Base-by-base conservation (phyloP, 1,139 yeast species). In the Nematodospora anomalae region DNA sequence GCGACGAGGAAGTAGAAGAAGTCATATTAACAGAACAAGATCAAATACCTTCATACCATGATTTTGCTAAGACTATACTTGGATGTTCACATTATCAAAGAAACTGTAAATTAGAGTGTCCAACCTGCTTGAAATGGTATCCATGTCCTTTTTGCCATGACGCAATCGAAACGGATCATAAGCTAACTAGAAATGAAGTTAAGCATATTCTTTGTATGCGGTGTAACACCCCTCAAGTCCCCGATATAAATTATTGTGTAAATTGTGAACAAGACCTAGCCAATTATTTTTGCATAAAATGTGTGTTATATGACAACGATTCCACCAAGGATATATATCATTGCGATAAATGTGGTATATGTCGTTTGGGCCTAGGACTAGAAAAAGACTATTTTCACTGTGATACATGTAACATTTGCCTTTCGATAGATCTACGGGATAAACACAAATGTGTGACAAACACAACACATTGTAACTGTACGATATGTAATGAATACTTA, bases 311-410 rank as follows among this genome's bases (percentile, higher is more conserved):
- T 69, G 96, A 87, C 54, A 84, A 88, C 53, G 96, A 88, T 52
- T 75, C 80, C 11, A 66, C 72, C 30, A 88, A 88, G 53, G 83
- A 83, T 44, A 89, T 90, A 18, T 90, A 89, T 56, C 97, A 90
- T 56, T 90, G 97, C 58, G 86, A 81, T 47, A 85, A 83, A 49
- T 90, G 97, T 66, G 96, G 96, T 0, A 87, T 90, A 37, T 90
- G 97, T 55, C 76, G 97, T 10, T 70, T 90, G 15, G 97, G 97
- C 2, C 69, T 84, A 26, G 97, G 97, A 0, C 61, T 88, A 20
- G 95, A 87, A 14, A 83, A 83, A 47, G 97, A 90, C 58, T 88
- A 83, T 53, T 88, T 87, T 64, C 97, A 89, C 57, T 89, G 97
- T 61, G 78, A 83, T 49, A 80, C 80, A n/a, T 90, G 97, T 59